Evolutionary conservation across 2,329 filamentous ascomycete species (phyloP).

Genomic region (Rhinocladiella similis): DNA sequence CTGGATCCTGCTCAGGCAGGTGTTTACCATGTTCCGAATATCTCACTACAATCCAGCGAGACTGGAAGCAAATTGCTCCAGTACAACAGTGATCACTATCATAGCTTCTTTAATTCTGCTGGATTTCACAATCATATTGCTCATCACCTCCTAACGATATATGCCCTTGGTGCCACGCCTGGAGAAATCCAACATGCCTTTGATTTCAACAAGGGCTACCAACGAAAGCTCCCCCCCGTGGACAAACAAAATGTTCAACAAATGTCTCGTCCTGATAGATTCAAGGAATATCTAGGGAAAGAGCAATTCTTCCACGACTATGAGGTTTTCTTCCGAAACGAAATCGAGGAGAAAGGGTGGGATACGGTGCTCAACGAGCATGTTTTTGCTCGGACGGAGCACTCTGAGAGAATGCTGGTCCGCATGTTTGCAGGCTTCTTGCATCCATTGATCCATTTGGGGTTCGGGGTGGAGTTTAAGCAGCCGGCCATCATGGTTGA

Average conservation of each 20-base stretch:
- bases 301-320: slow-evolving; percentile 70
- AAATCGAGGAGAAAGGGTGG: slow-evolving; percentile 68
- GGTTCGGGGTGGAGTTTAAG: slow-evolving; percentile 74
- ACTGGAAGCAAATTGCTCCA: slow-evolving; percentile 70
- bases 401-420: slow-evolving; percentile 67
- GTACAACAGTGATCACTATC: slow-evolving; percentile 69
- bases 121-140: slow-evolving; percentile 65
- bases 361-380: slow-evolving; percentile 50
- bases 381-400: slow-evolving; percentile 65
- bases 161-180: slow-evolving; percentile 63
- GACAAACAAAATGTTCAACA: slow-evolving; percentile 55
- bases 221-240: slow-evolving; percentile 54
- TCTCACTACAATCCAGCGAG: slow-evolving; percentile 57
- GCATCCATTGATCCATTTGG: slow-evolving; percentile 79
- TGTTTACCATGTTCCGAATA: slow-evolving; percentile 46
- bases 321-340: slow-evolving; percentile 71
- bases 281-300: slow-evolving; percentile 63
- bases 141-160: slow-evolving; percentile 27
- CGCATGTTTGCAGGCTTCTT: slow-evolving; percentile 69
- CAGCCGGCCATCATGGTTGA: slow-evolving; percentile 76
- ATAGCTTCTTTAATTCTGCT: slow-evolving; percentile 75
- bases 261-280: slow-evolving; percentile 58
- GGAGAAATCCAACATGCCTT: slow-evolving; percentile 64
- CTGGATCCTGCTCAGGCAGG: slow-evolving; percentile 47
- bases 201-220: slow-evolving; percentile 65